phyloP scores from a whole-genome alignment of 345 rosid species.

The Barbarea vulgaris region DNA sequence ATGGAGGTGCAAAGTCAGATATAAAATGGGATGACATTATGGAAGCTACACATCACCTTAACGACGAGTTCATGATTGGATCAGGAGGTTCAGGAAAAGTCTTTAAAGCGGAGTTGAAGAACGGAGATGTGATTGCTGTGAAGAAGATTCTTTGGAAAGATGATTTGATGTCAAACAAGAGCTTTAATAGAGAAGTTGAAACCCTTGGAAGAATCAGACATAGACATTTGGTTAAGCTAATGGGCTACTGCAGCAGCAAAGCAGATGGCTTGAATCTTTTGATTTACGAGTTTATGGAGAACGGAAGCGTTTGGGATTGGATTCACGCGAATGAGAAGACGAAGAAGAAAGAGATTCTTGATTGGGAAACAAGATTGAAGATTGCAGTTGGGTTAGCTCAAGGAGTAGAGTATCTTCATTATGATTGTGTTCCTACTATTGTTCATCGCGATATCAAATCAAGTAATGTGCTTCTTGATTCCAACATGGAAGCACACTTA shows the following conservation, averaged over 20 bases:
- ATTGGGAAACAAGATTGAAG: conserved; percentile 76
- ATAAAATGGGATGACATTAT: conserved; percentile 79
- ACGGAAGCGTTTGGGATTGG: conserved; percentile 96
- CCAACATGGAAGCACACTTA: conserved; percentile 83
- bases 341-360: conserved; percentile 57
- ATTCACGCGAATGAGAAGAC: conserved; percentile 50
- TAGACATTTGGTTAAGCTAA: conserved; percentile 80
- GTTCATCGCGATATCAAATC: conserved; percentile 90
- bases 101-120: conserved; percentile 61
- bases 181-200: conserved; percentile 78
- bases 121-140: conserved; percentile 70
- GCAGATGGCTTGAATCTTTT: conserved; percentile 69
- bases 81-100: conserved; percentile 89
- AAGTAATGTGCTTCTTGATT: conserved; percentile 78
- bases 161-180: conserved; percentile 62
- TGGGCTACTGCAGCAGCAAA: conserved; percentile 75
- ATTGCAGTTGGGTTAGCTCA: conserved; percentile 83
- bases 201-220: conserved; percentile 83
- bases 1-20: conserved; percentile 60
- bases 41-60: conserved; percentile 76
- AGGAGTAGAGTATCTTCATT: conserved; percentile 90
- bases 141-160: conserved; percentile 78
- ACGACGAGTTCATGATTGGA: conserved; percentile 79
- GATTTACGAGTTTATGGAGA: conserved; percentile 93
- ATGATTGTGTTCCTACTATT: conserved; percentile 81